Evolutionary conservation across 495 filamentous ascomycete species (phyloP), one percentile per base, ranked within the genome.

Genomic region (Echria macrotheca): DNA sequence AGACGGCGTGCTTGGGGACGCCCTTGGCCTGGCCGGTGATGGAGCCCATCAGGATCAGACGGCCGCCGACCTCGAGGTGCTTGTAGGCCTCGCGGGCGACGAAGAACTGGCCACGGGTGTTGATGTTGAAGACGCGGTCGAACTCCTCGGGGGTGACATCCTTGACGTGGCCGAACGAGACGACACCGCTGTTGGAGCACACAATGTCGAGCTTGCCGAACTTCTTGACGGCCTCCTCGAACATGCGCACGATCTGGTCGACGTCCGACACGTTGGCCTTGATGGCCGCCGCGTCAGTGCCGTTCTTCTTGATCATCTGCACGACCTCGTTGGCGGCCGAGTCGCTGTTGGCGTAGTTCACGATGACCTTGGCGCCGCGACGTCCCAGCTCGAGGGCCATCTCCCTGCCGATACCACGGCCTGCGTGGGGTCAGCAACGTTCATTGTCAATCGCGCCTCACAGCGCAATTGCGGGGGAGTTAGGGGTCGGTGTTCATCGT

Each of bases 61-160:
- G 73, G 43, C 81, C 82, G 35, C 79, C 79, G 33, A 78, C 69
- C 52, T 69, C 66, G 60, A 81, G 69, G 64, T 84, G 70, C 66
- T 76, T 77, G 64, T 81, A 81, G 5, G 77, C 83, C 67, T 84
- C 75, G 61, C 82, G 79, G 44, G 81, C 83, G 38, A 88, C 82
- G 70, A 91, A 89, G 76, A 90, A 91, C 67, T 91, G 87, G 2
- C 79, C 88, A 1, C 85, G 78, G 4, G 78, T 78, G 69, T 94
- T 94, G 49, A 91, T 66, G 65, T 79, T 79, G 71, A 91, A 88
- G 45, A 91, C 81, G 32, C 76, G 72, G 67, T 91, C 86, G 72
- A 83, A 91, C 55, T 85, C 80, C 56, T 82, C 83, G 41, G 80
- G 74, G 1, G 86, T 89, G 28, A 89, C 81, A 50, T 91, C 84